phyloP scores from a whole-genome alignment of 768 basidiomycete species.

The Mycena rosella region DNA sequence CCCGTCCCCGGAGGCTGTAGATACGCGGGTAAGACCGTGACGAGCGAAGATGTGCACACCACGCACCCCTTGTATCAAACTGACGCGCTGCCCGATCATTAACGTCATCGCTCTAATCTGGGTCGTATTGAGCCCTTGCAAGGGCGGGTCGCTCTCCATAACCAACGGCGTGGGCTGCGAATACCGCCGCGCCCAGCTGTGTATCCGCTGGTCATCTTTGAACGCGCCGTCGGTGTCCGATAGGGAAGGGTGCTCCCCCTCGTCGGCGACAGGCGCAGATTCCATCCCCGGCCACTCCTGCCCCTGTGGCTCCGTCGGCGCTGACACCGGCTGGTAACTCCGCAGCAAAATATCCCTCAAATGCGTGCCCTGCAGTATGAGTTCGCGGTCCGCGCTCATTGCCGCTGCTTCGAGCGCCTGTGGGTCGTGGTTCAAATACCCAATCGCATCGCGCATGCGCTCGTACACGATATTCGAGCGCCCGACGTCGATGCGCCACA shows the following conservation, averaged over 20 bases:
- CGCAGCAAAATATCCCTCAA: conserved; percentile 79
- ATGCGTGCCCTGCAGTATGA: conserved; percentile 76
- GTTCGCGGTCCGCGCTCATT: conserved; percentile 54
- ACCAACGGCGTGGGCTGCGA: conserved; percentile 66
- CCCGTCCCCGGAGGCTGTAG: conserved; percentile 90
- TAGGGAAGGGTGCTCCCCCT: conserved; percentile 18
- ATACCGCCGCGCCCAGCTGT: conserved; percentile 86
- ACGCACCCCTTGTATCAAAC: conserved; percentile 89
- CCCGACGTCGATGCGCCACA: conserved; percentile 81
- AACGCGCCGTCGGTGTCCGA: conserved; percentile 55
- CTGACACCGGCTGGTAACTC: conserved; percentile 57
- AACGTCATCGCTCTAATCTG: conserved; percentile 87
- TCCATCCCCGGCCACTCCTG: background rate
- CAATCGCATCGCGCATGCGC: conserved; percentile 78
- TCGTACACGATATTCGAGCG: conserved; percentile 73
- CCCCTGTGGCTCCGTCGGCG: conserved; percentile 28
- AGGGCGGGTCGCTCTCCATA: conserved; percentile 82
- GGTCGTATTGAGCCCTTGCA: conserved; percentile 75
- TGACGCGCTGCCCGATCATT: conserved; percentile 85
- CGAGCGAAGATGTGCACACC: background rate
- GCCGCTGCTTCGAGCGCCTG: conserved; percentile 50
- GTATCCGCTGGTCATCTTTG: conserved; percentile 78
- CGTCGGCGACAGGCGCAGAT: background rate
- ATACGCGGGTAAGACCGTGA: conserved; percentile 6
- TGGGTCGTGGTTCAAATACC: conserved; percentile 68